phyloP scores from a whole-genome alignment of 2,329 filamentous ascomycete species.

The Aspergillus brasiliensis region DNA sequence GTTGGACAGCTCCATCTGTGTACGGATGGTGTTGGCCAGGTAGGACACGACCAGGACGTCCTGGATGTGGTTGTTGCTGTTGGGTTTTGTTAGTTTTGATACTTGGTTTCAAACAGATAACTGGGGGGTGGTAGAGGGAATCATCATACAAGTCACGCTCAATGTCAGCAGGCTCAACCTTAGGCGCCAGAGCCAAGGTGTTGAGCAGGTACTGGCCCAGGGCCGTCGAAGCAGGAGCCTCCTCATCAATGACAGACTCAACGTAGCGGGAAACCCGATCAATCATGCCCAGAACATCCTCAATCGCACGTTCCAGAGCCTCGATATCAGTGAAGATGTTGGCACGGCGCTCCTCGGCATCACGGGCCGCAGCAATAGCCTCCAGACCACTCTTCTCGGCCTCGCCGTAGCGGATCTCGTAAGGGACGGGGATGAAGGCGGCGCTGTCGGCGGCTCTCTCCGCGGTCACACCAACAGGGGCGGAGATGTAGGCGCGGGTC shows the following conservation, averaged over 20 bases:
- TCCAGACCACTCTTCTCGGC: conserved; percentile 76
- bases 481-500: conserved; percentile 90
- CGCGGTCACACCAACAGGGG: conserved; percentile 89
- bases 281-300: conserved; percentile 85
- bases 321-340: conserved; percentile 86
- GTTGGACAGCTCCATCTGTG: conserved; percentile 97
- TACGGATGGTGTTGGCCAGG: conserved; percentile 96
- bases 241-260: conserved; percentile 83
- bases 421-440: conserved; percentile 94
- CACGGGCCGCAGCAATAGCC: conserved; percentile 78
- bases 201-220: conserved; percentile 95
- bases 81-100: conserved; percentile 30
- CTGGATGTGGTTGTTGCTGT: conserved; percentile 96
- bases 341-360: conserved; percentile 72
- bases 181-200: conserved; percentile 86
- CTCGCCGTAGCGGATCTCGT: conserved; percentile 88
- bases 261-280: conserved; percentile 92
- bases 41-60: conserved; percentile 98
- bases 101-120: conserved; percentile 11
- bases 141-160: conserved; percentile 82
- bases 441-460: conserved; percentile 95
- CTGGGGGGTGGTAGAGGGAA: not conserved
- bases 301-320: conserved; percentile 78
- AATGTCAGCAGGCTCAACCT: conserved; percentile 87
- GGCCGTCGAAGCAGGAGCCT: conserved; percentile 84